Evolutionary conservation across 2,329 filamentous ascomycete genomes (phyloP), one percentile per base, ranked within the genome.

Genomic region (Ophiostoma piceae): DNA sequence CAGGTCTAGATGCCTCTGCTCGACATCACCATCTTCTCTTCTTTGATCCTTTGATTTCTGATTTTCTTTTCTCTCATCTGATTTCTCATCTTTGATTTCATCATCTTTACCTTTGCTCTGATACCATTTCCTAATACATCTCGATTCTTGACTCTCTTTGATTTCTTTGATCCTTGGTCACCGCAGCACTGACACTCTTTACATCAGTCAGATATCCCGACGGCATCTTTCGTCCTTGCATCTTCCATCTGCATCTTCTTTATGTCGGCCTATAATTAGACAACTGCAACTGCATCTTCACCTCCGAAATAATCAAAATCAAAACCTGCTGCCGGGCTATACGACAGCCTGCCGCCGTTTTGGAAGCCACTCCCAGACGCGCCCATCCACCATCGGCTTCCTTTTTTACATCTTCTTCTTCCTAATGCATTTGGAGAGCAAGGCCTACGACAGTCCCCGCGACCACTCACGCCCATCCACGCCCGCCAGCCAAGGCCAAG

Each of bases 351-450:
- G 26, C 26, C 7, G 22, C 26, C 57, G 57, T 12, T 62, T 62
- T 16, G 22, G 26, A 3, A 62, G 57, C 14, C 22, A 35, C 22
- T 32, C 57, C 16, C 57, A 62, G 22, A 29, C 47, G 39, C 47
- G 57, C 3, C 22, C 2, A 8, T 32, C 57, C 22, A 41, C 35
- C 37, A 57, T 54, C 37, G 19, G 19, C 19, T 47, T 47, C 43
- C 16, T 8, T 29, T 8, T 35, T 5, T 5, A 35, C 35, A 2
- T 35, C 3, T 35, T 35, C 35, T 29, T 29, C 26, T 29, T 66
- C 68, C 70, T 71, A 39, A 72, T 72, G 71, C 62, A 70, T 70
- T 11, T 68, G 54, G 64, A 70, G 51, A 72, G 41, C 67, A 51
- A 68, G 11, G 26, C 11, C 65, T 43, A 47, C 69, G 67, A 51